Evolutionary conservation across 176 grass and related monocot species (phyloP).

Genomic region (Echinochloa phyllopogon): DNA sequence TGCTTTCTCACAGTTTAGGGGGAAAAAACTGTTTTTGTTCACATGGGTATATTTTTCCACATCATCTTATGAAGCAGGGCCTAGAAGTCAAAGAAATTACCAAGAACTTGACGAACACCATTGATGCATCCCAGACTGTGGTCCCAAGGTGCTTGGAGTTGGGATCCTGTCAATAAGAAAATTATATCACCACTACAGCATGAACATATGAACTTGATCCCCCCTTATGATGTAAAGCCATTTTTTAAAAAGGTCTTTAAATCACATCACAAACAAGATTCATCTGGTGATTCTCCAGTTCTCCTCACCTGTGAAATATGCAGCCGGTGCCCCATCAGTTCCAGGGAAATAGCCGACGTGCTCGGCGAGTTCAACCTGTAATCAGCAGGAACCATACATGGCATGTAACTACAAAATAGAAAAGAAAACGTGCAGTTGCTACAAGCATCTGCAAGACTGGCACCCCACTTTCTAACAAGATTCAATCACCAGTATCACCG

Average conservation of each 20-base stretch:
- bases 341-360: conserved; percentile 80
- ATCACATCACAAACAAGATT: not conserved
- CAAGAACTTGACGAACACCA: conserved; percentile 96
- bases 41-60: not conserved
- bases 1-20: not conserved
- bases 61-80: not conserved
- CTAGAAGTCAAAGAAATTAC: conserved; percentile 41
- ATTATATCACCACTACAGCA: not conserved
- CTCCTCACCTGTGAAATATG: conserved; percentile 78
- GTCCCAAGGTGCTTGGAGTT: conserved; percentile 94
- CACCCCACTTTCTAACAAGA: not conserved
- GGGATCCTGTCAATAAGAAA: conserved; percentile 63
- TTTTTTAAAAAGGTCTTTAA: not conserved
- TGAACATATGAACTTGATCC: not conserved
- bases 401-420: not conserved
- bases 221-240: not conserved
- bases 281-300: not conserved
- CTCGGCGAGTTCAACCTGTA: conserved; percentile 83
- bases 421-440: not conserved
- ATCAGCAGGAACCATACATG: not conserved
- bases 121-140: conserved; percentile 96
- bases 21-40: not conserved
- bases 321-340: conserved; percentile 73
- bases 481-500: not conserved
- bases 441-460: not conserved